A percentile compares a stretch with the other conserved stretches of the same genome.
phyloP scores from a whole-genome alignment of 164 flowering plant genomes.

The Nelumbo lutea region DNA sequence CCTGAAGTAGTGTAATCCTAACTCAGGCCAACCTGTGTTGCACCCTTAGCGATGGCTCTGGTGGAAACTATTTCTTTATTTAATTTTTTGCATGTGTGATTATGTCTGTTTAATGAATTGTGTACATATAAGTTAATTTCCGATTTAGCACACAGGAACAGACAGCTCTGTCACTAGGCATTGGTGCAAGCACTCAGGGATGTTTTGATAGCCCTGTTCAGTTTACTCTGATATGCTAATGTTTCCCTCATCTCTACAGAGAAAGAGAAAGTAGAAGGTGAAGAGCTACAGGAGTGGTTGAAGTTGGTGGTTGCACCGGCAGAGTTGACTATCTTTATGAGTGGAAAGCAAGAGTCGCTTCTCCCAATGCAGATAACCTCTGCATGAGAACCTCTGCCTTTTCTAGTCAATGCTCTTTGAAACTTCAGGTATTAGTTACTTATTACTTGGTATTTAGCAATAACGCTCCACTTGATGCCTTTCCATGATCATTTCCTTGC shows the following conservation, averaged over 20 bases:
- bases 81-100: not conserved
- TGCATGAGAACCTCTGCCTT: conserved; percentile 10
- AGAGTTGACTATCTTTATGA: conserved; percentile 59
- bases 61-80: no score
- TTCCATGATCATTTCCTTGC: conserved; percentile 2
- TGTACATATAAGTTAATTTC: not conserved
- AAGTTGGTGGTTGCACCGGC: conserved; percentile 81
- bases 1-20: no score
- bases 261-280: conserved; percentile 92
- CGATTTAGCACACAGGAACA: not conserved
- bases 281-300: conserved; percentile 83
- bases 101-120: not conserved
- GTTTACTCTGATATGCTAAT: not conserved
- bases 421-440: not conserved
- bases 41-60: no score
- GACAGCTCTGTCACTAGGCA: not conserved
- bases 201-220: not conserved
- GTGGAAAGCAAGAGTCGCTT: conserved; percentile 53
- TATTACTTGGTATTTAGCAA: not conserved
- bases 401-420: not conserved
- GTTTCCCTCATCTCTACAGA: conserved; percentile 30
- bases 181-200: not conserved
- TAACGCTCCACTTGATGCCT: not conserved
- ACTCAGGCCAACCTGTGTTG: no score
- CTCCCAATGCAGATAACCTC: conserved; percentile 36